Evolutionary conservation across 495 filamentous ascomycete species (phyloP).

Genomic region (Talaromyces borbonicus): DNA sequence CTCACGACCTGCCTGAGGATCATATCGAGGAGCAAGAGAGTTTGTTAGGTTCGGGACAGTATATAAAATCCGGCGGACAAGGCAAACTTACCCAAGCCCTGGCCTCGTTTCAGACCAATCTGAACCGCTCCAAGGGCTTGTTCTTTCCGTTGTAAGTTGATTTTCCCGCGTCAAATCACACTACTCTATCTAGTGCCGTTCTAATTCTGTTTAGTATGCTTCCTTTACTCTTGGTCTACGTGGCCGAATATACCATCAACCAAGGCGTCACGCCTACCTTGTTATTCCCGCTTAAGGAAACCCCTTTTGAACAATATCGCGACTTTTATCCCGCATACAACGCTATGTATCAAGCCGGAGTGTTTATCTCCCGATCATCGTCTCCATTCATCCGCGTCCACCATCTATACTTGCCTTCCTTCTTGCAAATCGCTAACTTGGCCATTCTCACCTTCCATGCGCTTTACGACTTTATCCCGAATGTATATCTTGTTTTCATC

Average conservation of each 20-base stretch:
- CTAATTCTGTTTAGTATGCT: constrained; percentile 56
- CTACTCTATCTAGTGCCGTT: constrained; percentile 13
- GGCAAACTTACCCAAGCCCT: constrained; percentile 11
- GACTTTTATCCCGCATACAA: constrained; percentile 91
- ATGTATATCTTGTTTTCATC: constrained; percentile 68
- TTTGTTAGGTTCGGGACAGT: constrained; percentile 20
- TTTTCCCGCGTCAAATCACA: too few species aligned
- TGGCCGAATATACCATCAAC: constrained; percentile 95
- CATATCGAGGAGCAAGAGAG: constrained; percentile 25
- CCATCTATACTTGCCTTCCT: constrained; percentile 66
- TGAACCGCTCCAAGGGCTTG: constrained; percentile 42
- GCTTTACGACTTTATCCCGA: constrained; percentile 68
- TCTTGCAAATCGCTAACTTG: constrained; percentile 79
- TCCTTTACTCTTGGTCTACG: constrained; percentile 82
- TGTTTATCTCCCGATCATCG: constrained; percentile 88
- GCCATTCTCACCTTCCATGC: constrained; percentile 63
- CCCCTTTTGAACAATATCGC: constrained; percentile 71
- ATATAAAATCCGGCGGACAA: constrained; percentile 15
- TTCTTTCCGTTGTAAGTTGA: constrained; percentile 58
- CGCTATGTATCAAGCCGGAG: constrained; percentile 86
- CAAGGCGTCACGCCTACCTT: constrained; percentile 84
- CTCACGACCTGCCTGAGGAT: constrained; percentile 24
- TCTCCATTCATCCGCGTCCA: constrained; percentile 77
- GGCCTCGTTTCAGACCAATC: constrained; percentile 36
- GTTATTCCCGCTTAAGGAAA: constrained; percentile 66